Evolutionary conservation across 306 rosid genomes (phyloP), one percentile per base, ranked within the genome.

Genomic region (Castanopsis chinensis): DNA sequence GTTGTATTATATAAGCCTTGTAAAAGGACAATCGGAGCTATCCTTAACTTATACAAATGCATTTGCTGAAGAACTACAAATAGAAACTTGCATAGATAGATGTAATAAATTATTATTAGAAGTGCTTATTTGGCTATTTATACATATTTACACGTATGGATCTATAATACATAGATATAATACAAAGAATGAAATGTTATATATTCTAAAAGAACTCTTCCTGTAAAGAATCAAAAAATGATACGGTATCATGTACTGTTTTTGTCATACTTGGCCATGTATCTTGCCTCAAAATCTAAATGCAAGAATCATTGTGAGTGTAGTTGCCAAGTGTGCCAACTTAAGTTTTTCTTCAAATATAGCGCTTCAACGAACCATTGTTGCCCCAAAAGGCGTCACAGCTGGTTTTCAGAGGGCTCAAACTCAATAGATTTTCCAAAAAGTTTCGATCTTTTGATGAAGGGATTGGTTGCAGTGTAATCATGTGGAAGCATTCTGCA

Each of bases 201-300:
- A 60, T 84, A 75, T 75, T 37, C 91, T 92, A 84, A 71, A 79
- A 85, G 73, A 83, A 80, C 79, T 73, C 71, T 64, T 32, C 79
- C 79, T 65, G 73, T 80, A 86, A 90, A 85, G 84, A 92, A 90
- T 85, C 33, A 89, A 92, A 91, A 79, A 91, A 90, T 90, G 60
- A 74, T 69, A 53, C 68, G 49, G 64, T 64, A 69, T 61, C 12
- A 33, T 73, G 69, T 70, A 76, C 77, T 78, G 69, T 45, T 70
- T 53, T 81, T 61, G 54, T 69, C 75, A 71, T 73, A 41, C 76
- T 25, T 35, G 58, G 54, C 74, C 55, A 75, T 45, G 35, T 61
- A 43, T 70, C 79, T 60, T 83, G 78, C 71, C 71, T 73, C 27
- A 33, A 69, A 57, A 9, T 54, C 68, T 28, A 21, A 35, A 52